Base-by-base conservation (phyloP, 192 early-diverging fungal species). In the Backusella mclennaniae region DNA sequence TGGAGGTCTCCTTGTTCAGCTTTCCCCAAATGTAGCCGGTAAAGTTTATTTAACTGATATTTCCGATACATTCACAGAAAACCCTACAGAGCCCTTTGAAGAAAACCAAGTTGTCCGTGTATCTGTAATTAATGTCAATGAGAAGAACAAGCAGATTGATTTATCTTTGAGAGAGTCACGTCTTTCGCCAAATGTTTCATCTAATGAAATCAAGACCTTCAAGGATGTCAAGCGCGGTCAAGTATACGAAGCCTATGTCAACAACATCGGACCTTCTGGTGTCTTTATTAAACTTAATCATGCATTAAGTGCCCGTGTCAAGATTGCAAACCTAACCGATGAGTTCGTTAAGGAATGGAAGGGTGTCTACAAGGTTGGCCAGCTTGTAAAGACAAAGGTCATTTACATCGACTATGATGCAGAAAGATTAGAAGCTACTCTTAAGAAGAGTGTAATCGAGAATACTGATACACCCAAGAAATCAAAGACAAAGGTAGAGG, bases 261-360 rank as follows among this genome's bases (percentile, higher is more conserved):
- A 84, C 56, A 92, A 90, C 71, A 84, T 92, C 9, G 87, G 88
- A 2, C 87, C 93, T n/a, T 86, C 85, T 41, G 92, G 92, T 73
- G 82, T 91, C 68, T 96, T 98, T 81, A 86, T 98, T 26, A 68
- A 83, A 19, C 82, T 97, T 35, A 89, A 87, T 49, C 89, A 84
- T 69, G 78, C 84, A 11, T 42, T 93, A 29, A 80, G 80, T 71
- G 97, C 85, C 19, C 91, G 94, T 69, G 95, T 96, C 44, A 90
- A 95, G 82, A 96, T 98, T 77, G 85, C 91, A 36, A 91, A 97
- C 75, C 73, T 98, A 17, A 93, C 91, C 3, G 96, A 97, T 85
- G 92, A 89, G 35, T 97, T 88, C 72, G 80, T 97, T 49, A 94
- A 94, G 74, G 94, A 97, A 75, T 95, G 95, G 88, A 91, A 93